Evolutionary conservation across 2,329 filamentous ascomycete genomes (phyloP), one percentile per base, ranked within the genome.

Genomic region (Calonectria pteridis): DNA sequence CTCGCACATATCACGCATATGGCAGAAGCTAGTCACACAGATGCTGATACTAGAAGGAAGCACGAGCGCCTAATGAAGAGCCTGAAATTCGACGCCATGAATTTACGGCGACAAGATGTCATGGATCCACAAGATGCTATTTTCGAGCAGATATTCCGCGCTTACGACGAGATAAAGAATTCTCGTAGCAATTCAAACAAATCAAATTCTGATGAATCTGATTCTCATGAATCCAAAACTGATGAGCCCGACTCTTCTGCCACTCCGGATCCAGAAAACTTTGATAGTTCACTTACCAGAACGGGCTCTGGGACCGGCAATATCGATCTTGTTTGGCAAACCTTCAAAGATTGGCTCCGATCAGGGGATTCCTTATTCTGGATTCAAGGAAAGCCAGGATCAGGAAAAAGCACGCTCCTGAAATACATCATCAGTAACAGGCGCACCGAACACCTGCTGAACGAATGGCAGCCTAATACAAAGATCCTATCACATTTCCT

Each of bases 381-480:
- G 4, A 43, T 77, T 10, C 37, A 2, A 13, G 77, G 77, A 1
- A 77, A 78, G 3, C 65, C 76, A 6, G 76, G 76, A 0, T 77
- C 75, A 1, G 76, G 73, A 0, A 77, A 78, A 55, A 78, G 76
- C 13, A 76, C 75, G 0, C 13, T 78, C 4, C 11, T 78, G 0
- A 78, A 74, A 1, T 73, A 50, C 13, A 37, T 77, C 1, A 10
- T 72, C 2, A 20, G 55, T 0, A 62, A 77, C 31, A 0, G 43
- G 1, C 49, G 4, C 1, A 75, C 71, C 0, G 4, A 2, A 16
- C 20, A 31, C 6, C 11, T 53, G 11, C 28, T 31, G 1, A 20
- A 31, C 11, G 6, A 53, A 20, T 53, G 50, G 50, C 50, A 53
- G 4, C 50, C 50, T 4, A n/a, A 53, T 6, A n/a, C 50, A 16